Evolutionary conservation across 2,329 filamentous ascomycete species (phyloP).

Genomic region (Microsporum ferrugineum): DNA sequence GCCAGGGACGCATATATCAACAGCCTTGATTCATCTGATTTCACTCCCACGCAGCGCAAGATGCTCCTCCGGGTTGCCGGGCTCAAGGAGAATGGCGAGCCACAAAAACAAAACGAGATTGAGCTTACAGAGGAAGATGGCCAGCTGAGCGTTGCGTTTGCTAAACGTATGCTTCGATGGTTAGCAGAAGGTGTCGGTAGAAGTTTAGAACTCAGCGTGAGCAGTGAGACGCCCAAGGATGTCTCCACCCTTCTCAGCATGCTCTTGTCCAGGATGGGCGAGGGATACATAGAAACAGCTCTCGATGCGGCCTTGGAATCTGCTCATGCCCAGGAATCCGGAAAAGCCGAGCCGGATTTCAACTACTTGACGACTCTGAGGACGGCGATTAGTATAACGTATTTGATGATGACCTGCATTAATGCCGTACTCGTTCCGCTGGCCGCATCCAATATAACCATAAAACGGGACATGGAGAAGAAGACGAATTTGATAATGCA

Average conservation of each 20-base stretch:
- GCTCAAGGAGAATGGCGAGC: slow-evolving; percentile 55
- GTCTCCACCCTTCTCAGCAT: slow-evolving; percentile 74
- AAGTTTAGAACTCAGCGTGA: slow-evolving; percentile 78
- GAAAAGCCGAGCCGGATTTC: slow-evolving; percentile 78
- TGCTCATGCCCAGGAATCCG: slow-evolving; percentile 62
- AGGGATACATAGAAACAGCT: slow-evolving; percentile 59
- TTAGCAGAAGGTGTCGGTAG: slow-evolving; percentile 87
- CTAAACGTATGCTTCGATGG: slow-evolving; percentile 98
- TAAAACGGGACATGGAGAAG: slow-evolving; percentile 80
- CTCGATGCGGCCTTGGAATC: slow-evolving; percentile 61
- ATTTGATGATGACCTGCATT: slow-evolving; percentile 87
- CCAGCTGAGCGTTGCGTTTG: slow-evolving; percentile 65
- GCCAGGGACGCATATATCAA: slow-evolving; percentile 88
- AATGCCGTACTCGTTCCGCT: slow-evolving; percentile 81
- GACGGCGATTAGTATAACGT: slow-evolving; percentile 75
- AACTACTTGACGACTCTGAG: slow-evolving; percentile 68
- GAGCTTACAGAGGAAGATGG: slow-evolving; percentile 88
- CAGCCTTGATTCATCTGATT: slow-evolving; percentile 74
- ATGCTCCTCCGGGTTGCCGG: slow-evolving; percentile 87
- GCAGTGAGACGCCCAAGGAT: slow-evolving; percentile 85
- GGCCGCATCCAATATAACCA: slow-evolving; percentile 78
- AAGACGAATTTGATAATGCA: slow-evolving; percentile 61
- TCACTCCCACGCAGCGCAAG: slow-evolving; percentile 75
- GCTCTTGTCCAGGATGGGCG: slow-evolving; percentile 75
- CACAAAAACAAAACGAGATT: slow-evolving; percentile 64